A percentile compares a stretch with the other conserved stretches of the same genome.
Conservation (phyloP, 2,329 filamentous ascomycete genomes). For the Zopfia rhizophila region DNA sequence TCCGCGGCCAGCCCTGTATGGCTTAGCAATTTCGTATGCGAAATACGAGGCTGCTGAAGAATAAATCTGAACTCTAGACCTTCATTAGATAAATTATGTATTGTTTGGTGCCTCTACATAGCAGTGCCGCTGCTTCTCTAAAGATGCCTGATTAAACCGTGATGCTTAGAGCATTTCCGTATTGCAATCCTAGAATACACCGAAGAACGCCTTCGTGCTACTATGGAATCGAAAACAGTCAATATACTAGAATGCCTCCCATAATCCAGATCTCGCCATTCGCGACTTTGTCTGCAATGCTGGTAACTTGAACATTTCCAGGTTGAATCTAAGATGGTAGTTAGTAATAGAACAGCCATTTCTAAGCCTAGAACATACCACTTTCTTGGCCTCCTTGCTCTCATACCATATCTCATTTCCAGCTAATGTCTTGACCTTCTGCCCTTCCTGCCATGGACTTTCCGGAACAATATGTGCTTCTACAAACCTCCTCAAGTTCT, state of each 20-base stretch:
- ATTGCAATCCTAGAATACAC: too few relatives aligned
- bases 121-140: too few relatives aligned
- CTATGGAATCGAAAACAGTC: not conserved
- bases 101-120: too few relatives aligned
- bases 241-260: constrained; percentile 64
- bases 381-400: constrained; percentile 71
- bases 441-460: constrained; percentile 78
- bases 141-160: too few relatives aligned
- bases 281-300: constrained; percentile 76
- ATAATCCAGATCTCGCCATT: constrained; percentile 92
- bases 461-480: constrained; percentile 82
- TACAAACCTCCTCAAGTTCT: constrained; percentile 83
- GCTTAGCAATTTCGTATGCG: too few relatives aligned
- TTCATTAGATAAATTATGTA: too few relatives aligned
- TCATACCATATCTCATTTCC: constrained; percentile 87
- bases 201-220: constrained; percentile 9
- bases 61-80: too few relatives aligned
- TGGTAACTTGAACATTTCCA: constrained; percentile 79
- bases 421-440: constrained; percentile 73
- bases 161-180: too few relatives aligned
- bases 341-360: too few relatives aligned
- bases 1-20: too few relatives aligned
- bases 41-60: too few relatives aligned
- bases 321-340: constrained; percentile 74
- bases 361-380: constrained; percentile 62